phyloP scores from a whole-genome alignment of 257 asterid genomes.

The Cinchona pubescens region DNA sequence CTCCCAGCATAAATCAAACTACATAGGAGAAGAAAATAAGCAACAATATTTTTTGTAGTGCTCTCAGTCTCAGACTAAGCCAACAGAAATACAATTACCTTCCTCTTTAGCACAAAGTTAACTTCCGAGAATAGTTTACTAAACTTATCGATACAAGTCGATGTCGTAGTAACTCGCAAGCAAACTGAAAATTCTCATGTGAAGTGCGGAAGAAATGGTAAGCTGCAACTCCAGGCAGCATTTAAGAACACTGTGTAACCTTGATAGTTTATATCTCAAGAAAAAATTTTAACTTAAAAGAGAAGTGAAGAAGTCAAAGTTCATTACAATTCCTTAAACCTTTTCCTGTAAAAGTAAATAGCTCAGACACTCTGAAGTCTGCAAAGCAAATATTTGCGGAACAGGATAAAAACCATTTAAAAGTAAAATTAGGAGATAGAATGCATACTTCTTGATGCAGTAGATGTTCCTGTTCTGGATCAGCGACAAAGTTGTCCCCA shows the following conservation, averaged over 20 bases:
- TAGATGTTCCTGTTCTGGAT: conserved; percentile 2
- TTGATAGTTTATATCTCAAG: neutral
- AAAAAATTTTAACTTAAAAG: neutral
- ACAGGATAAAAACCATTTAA: conserved; percentile 2
- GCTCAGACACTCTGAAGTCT: neutral
- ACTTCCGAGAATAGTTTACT: neutral
- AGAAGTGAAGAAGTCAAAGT: neutral
- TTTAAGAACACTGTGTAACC: too few relatives aligned
- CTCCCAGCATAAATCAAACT: neutral
- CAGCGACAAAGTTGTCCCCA: conserved; percentile 4
- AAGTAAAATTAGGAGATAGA: neutral
- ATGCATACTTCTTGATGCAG: conserved; percentile 19
- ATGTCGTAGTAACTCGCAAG: neutral
- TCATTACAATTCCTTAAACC: neutral
- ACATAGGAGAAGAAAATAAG: neutral
- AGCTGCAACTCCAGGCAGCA: neutral
- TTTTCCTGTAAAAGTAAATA: neutral
- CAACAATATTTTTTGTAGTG: neutral
- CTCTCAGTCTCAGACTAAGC: neutral
- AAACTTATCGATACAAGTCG: neutral
- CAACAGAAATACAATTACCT: neutral
- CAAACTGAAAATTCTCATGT: neutral
- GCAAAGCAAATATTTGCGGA: neutral
- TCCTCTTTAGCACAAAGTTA: neutral
- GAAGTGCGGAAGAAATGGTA: neutral